Base-by-base conservation (phyloP, 371 early-diverging fungal genomes). In the Mortierella sp. region DNA sequence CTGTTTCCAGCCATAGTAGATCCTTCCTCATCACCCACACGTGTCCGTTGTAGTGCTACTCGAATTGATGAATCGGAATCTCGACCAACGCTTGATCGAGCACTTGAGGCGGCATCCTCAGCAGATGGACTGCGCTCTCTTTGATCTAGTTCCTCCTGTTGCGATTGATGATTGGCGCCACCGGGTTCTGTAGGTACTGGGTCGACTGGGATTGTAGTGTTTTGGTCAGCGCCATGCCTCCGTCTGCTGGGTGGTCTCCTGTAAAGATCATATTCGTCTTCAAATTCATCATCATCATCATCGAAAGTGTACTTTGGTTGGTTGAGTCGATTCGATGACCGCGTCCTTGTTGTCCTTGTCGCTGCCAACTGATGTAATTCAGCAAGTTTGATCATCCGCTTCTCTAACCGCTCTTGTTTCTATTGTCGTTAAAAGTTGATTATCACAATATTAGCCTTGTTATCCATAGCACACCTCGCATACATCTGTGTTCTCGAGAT, bases 1-100 rank as follows among this genome's bases (percentile, higher is more conserved):
- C 5, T 19, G 28, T 32, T 55, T 7, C 16, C n/a, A 13, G 19
- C 38, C 40, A 16, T 59, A 19, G 11, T 16, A 11, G 40, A 38
- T 19, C 59, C 59, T 4, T 59, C 38, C 19, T 59, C 59, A 38
- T 59, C 59, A n/a, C 59, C 66, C 15, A 77, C 66, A 24, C 73
- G 74, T 1, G 81, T 66, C 8, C 72, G 52, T 41, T 72, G 72
- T 8, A 81, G 41, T 6, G 82, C 82, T 15, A 66, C 70, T 3
- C 76, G 57, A 52, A 81, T 72, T 9, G 81, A 81, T 3, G 72
- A 52, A 52, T 81, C 82, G 1, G 82, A 81, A 21, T 75, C 72
- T 4, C 59, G 72, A 21, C 65, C 82, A 32, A 75, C 69, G 45
- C 82, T 81, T 5, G 76, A 76, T 16, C 75, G 71, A 6, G 45